Conservation (phyloP, 148 eudicot genomes). For the Spergularia bocconei region DNA sequence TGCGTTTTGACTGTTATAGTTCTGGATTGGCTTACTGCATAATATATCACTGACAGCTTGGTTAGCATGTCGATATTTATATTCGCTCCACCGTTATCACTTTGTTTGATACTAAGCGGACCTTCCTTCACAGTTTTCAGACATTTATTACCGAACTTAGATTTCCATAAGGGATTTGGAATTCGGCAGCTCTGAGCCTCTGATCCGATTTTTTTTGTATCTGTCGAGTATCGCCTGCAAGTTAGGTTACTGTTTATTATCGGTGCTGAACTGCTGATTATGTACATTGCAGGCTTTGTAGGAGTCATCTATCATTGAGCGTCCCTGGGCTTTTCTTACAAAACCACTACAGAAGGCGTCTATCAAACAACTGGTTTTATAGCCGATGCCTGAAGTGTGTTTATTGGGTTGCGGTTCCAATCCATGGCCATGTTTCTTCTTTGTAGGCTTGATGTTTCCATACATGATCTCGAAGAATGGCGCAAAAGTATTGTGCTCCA, state of each 20-base stretch:
- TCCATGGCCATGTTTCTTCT: constrained; percentile 12
- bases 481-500: constrained; percentile 19
- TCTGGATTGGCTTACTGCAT: too few relatives aligned
- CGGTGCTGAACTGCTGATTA: background rate
- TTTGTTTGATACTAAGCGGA: too few relatives aligned
- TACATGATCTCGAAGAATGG: constrained; percentile 16
- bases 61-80: too few relatives aligned
- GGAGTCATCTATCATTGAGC: constrained; percentile 9
- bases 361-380: constrained; percentile 14
- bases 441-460: constrained; percentile 10
- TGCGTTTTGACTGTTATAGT: too few relatives aligned
- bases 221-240: background rate
- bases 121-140: too few relatives aligned
- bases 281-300: constrained; percentile 23
- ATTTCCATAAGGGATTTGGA: too few relatives aligned
- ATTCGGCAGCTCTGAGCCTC: too few relatives aligned
- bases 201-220: background rate
- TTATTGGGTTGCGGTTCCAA: constrained; percentile 21
- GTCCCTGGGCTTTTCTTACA: constrained; percentile 1
- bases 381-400: constrained; percentile 1
- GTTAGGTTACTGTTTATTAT: background rate
- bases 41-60: too few relatives aligned
- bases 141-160: too few relatives aligned
- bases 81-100: too few relatives aligned
- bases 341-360: constrained; percentile 19